phyloP scores from a whole-genome alignment of 208 protist species.

The Angomonas deanei region DNA sequence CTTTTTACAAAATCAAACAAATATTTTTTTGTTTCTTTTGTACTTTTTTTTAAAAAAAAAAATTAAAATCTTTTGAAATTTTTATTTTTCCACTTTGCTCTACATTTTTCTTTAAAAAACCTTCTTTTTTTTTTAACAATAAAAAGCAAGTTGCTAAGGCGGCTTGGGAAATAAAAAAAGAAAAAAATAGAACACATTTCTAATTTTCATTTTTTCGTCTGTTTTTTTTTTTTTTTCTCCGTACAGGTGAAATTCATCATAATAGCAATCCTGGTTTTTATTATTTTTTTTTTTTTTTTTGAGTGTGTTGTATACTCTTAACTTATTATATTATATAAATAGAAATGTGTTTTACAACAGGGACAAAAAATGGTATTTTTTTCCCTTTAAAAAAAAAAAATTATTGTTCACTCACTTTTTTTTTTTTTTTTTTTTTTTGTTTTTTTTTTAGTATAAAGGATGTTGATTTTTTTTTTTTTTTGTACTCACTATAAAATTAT shows the following conservation, averaged over 20 bases:
- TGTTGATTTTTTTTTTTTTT: background rate
- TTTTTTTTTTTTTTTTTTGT: background rate
- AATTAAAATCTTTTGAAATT: constrained; percentile 4
- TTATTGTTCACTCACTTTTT: background rate
- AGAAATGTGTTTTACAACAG: too few species aligned
- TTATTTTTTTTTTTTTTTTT: background rate
- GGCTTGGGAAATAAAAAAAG: background rate
- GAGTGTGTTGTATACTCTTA: background rate
- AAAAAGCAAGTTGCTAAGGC: background rate
- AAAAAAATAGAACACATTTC: background rate
- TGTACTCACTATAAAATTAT: background rate
- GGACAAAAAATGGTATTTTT: too few species aligned
- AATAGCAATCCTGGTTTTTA: background rate
- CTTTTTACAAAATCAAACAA: constrained; percentile 3
- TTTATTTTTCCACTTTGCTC: background rate
- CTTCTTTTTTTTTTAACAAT: background rate
- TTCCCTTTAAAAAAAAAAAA: background rate
- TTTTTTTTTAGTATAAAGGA: background rate
- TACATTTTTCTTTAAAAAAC: background rate
- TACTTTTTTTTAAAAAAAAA: constrained; percentile 9
- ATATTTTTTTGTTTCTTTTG: background rate
- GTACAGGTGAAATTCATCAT: too few species aligned
- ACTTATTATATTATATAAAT: constrained; percentile 1
- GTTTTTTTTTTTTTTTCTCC: background rate
- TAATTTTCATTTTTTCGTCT: background rate